phyloP scores from a whole-genome alignment of 1,284 basidiomycete species.

The Paramarasmius palmivorus region DNA sequence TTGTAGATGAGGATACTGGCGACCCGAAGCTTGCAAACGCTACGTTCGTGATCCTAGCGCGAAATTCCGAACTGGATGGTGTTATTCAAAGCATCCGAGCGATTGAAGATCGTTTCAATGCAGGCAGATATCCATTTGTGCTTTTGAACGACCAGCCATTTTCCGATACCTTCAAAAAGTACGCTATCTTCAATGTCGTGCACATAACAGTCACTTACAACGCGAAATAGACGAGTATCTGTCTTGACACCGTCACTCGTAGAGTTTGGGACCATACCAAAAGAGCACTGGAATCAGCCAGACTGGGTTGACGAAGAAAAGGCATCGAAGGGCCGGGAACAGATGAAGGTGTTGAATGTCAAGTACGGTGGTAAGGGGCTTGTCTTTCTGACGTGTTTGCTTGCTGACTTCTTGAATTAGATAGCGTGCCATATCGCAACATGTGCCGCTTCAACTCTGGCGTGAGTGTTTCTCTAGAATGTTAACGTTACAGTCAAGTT shows the following conservation, averaged over 20 bases:
- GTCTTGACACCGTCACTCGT: conserved; percentile 29
- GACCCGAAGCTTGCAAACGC: conserved; percentile 40
- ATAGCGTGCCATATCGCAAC: conserved; percentile 22
- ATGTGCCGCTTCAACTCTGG: conserved; percentile 26
- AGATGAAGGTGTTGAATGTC: conserved; percentile 44
- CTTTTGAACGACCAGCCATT: conserved; percentile 64
- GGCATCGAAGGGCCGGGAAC: conserved; percentile 48
- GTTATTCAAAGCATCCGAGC: conserved; percentile 43
- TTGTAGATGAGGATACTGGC: too few species aligned
- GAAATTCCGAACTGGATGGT: conserved; percentile 56
- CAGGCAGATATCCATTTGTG: conserved; percentile 56
- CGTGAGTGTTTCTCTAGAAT: conserved; percentile 20
- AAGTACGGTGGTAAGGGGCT: conserved; percentile 31
- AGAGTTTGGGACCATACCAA: conserved; percentile 35
- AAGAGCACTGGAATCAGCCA: conserved; percentile 46
- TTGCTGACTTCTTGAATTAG: conserved; percentile 13
- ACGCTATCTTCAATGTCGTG: background rate
- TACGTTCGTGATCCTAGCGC: conserved; percentile 52
- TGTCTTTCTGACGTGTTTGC: background rate
- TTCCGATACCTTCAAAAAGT: conserved; percentile 56
- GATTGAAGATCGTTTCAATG: conserved; percentile 52
- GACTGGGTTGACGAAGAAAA: conserved; percentile 59
- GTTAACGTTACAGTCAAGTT: background rate
- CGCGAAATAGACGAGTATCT: conserved; percentile 27
- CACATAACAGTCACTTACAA: conserved; percentile 4